Conservation (phyloP, 1,284 basidiomycete species). For the Microbotryomycetes sp. region DNA sequence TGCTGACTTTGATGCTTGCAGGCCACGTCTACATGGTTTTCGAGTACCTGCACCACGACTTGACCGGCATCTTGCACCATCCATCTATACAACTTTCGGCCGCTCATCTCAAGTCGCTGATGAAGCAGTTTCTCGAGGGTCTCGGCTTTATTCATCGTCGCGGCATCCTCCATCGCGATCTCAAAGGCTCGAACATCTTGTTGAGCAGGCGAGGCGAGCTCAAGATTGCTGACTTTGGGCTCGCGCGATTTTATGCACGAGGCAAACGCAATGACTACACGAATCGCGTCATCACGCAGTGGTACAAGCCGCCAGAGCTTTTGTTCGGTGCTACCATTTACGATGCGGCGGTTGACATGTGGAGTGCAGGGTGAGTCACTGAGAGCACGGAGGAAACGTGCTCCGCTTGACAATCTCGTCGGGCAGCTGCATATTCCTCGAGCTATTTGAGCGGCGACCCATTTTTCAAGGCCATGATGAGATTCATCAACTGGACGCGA, state of each 20-base stretch:
- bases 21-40: slow-evolving; percentile 98
- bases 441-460: slow-evolving; percentile 88
- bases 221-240: slow-evolving; percentile 94
- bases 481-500: slow-evolving; percentile 89
- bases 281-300: slow-evolving; percentile 96
- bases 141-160: slow-evolving; percentile 90
- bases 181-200: slow-evolving; percentile 98
- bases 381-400: no score
- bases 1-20: slow-evolving; percentile 39
- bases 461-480: slow-evolving; percentile 96
- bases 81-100: slow-evolving; percentile 71
- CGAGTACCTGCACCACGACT: slow-evolving; percentile 98
- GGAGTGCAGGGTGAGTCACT: slow-evolving; percentile 86
- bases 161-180: slow-evolving; percentile 92
- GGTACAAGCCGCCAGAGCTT: slow-evolving; percentile 96
- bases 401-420: no score
- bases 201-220: slow-evolving; percentile 85
- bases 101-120: slow-evolving; percentile 90
- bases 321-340: slow-evolving; percentile 94
- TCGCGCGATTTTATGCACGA: slow-evolving; percentile 95
- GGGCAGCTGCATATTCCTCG: slow-evolving; percentile 92
- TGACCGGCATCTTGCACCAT: slow-evolving; percentile 90
- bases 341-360: slow-evolving; percentile 98
- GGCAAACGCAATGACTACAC: slow-evolving; percentile 86
- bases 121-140: slow-evolving; percentile 86